Base-by-base conservation (phyloP, 192 early-diverging fungal species). In the Haplosporangium gracile region DNA sequence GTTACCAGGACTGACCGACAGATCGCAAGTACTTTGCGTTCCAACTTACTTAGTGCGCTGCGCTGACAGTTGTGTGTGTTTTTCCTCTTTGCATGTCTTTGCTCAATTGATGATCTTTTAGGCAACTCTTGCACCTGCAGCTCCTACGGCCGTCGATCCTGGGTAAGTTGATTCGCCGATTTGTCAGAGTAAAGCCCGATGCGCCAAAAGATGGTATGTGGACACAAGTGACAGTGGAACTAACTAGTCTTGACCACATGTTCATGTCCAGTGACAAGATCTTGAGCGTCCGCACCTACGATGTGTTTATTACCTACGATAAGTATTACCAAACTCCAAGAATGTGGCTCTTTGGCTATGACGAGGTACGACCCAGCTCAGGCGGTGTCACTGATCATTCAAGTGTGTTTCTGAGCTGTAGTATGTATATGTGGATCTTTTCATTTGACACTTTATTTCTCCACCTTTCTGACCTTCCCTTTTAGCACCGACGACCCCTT, bases 271-370 rank as follows among this genome's bases (percentile, higher is more conserved):
- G 94, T 81, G 94, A 95, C 91, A 97, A 97, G 86, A 96, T 97
- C 82, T 89, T 97, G 78, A 94, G 92, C 72, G 96, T 96, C 18
- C 93, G 99, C 79, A 99, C 99, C 20, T 99, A 99, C 82, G 98
- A 99, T 90, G 93, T 99, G 42, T 97, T 96, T 85, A 99, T 99
- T 78, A 98, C 98, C n/a, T 99, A 99, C 89, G 99, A 99, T 93
- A 99, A 99, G 88, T 99, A 99, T 88, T 99, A 99, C 88, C 98
- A 98, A 89, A 99, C 99, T 9, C 99, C 99, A 24, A 94, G 97
- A 32, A 95, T 99, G 76, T 99, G 95, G 94, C 92, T 99, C 74
- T 98, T 96, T 93, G 99, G 99, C 18, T 99, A 98, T 88, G 97
- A 97, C 90, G 97, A 98, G 90, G 91, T 93, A 85, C 88, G 29